Evolutionary conservation across 495 filamentous ascomycete genomes (phyloP).

Genomic region (Talaromyces nanjingensis): DNA sequence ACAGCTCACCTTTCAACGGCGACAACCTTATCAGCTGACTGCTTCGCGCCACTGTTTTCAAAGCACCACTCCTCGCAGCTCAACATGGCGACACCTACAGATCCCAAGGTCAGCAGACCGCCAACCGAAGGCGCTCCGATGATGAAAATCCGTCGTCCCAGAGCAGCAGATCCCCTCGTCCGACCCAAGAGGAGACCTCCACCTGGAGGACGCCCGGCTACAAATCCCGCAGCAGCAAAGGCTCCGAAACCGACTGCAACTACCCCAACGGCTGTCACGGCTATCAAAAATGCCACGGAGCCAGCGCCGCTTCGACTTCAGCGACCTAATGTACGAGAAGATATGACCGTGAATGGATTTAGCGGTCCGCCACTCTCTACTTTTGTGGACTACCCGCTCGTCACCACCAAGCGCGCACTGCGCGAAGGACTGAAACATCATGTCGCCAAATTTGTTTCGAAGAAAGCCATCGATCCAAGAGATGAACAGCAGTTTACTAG

Average conservation of each 20-base stretch:
- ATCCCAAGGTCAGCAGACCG: slow-evolving; percentile 22
- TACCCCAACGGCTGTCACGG: slow-evolving; percentile 4
- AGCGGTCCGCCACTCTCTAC: slow-evolving; percentile 45
- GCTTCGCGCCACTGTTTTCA: no score
- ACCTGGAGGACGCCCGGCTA: slow-evolving; percentile 11
- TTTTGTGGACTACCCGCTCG: slow-evolving; percentile 62
- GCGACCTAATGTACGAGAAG: slow-evolving; percentile 18
- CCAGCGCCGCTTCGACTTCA: slow-evolving; percentile 9
- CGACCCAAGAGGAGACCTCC: slow-evolving; percentile 49
- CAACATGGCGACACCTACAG: slow-evolving; percentile 32
- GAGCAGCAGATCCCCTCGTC: slow-evolving; percentile 60
- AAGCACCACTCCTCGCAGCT: neutral
- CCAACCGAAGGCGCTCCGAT: slow-evolving; percentile 31
- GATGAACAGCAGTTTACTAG: slow-evolving; percentile 77
- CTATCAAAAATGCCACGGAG: slow-evolving; percentile 11
- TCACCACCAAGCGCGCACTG: slow-evolving; percentile 72
- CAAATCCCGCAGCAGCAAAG: slow-evolving; percentile 8
- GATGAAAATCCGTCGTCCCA: slow-evolving; percentile 39
- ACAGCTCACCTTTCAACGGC: neutral
- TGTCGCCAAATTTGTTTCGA: slow-evolving; percentile 66
- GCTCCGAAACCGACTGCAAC: slow-evolving; percentile 5
- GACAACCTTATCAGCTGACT: neutral
- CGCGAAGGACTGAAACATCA: slow-evolving; percentile 80
- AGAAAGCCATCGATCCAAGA: slow-evolving; percentile 59
- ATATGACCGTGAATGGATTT: slow-evolving; percentile 51